Base-by-base conservation (phyloP, 1,139 yeast species). In the Nakaseomyces bracarensis region DNA sequence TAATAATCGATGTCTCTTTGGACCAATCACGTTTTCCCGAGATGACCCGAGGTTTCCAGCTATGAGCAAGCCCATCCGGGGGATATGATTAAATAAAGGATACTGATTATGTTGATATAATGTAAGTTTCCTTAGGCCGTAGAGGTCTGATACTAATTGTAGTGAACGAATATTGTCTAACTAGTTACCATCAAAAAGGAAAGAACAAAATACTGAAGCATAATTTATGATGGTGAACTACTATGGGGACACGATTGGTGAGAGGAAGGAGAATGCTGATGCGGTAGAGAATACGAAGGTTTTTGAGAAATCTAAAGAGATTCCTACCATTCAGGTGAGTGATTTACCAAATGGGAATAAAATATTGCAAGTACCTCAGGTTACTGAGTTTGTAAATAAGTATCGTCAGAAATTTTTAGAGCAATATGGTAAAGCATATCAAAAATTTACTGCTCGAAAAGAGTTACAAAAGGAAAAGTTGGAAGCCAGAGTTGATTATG, bases 261-360 rank as follows among this genome's bases (percentile, higher is more conserved):
- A 33, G 26, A 33, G 13, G 26, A 21, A 20, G 10, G 36, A 33
- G 26, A n/a, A 33, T 21, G 18, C 26, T 13, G n/a, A 33, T 21
- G 26, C 9, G 2, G 26, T 33, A 7, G 26, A 21, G n/a, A 33
- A n/a, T n/a, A 21, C 15, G 9, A 33, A 21, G 18, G 26, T 33
- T 11, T 33, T 33, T 18, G 21, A n/a, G 18, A 26, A 33, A 21
- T n/a, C 26, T 4, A 20, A 33, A 10, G 36, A 33, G 9, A 20
- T 33, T 11, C 29, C 36, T 8, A 25, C 21, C 6, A n/a, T 46
- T 19, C 18, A 37, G 18, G 40, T 45, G 4, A 39, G 36, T 6
- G 44, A 51, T 3, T 41, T 55, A 19, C 44, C 56, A 6, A 50
- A 44, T 15, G 63, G 62, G n/a, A 55, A 57, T 39, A 47, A 53